A percentile compares a stretch with the other conserved stretches of the same genome.
Conservation (phyloP, 768 basidiomycete genomes). For the Auricularia heimuer region DNA sequence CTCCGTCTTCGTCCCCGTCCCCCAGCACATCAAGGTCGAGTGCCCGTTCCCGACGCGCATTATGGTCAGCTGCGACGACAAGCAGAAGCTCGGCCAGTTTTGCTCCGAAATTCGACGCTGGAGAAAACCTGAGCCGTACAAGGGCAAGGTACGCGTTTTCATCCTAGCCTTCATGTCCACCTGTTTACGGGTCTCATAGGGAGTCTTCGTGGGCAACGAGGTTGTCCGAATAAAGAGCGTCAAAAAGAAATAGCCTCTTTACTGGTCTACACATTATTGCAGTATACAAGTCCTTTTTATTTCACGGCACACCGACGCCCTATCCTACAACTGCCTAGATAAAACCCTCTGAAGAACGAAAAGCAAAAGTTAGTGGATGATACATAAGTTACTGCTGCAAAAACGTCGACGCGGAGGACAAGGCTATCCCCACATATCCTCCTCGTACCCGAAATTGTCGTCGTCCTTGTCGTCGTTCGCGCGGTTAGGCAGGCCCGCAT, state of each 20-base stretch:
- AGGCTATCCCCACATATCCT: background rate
- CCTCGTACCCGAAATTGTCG: background rate
- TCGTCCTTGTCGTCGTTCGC: background rate
- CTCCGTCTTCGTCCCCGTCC: conserved; percentile 73
- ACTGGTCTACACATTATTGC: background rate
- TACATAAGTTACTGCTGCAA: too few species aligned
- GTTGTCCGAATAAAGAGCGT: conserved; percentile 83
- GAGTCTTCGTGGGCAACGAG: conserved; percentile 90
- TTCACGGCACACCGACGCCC: too few species aligned
- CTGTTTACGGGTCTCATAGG: conserved; percentile 35
- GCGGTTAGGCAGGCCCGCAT: background rate
- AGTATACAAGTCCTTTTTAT: background rate
- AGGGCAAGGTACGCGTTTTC: conserved; percentile 72
- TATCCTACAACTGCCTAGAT: too few species aligned
- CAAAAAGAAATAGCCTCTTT: conserved; percentile 76
- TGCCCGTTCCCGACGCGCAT: conserved; percentile 81
- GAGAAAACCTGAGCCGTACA: conserved; percentile 92
- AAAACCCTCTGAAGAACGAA: too few species aligned
- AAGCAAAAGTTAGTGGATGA: too few species aligned
- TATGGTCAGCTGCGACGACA: conserved; percentile 71
- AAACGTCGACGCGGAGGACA: too few species aligned
- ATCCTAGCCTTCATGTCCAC: background rate
- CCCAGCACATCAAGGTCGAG: conserved; percentile 68
- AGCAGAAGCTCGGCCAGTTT: conserved; percentile 79
- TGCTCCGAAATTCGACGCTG: conserved; percentile 76